phyloP scores from a whole-genome alignment of 2,329 filamentous ascomycete species.

The Tolypocladium endophyticum region DNA sequence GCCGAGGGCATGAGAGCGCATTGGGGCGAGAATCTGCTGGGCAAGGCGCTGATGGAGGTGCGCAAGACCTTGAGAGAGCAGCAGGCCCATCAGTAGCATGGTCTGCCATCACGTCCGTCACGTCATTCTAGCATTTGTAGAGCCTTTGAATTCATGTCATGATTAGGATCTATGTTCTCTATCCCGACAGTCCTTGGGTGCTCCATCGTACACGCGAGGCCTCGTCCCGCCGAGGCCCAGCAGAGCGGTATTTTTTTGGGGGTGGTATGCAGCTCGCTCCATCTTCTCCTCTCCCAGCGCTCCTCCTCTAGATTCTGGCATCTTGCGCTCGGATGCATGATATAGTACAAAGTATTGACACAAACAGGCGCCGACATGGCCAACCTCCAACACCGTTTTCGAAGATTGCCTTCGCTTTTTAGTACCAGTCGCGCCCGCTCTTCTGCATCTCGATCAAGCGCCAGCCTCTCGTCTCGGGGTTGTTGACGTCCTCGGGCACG shows the following conservation, averaged over 20 bases:
- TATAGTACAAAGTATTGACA: not conserved
- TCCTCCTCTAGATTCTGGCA: conserved; percentile 5
- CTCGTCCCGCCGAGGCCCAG: conserved; percentile 10
- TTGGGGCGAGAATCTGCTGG: conserved; percentile 58
- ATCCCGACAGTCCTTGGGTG: conserved; percentile 7
- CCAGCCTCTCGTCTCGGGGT: conserved; percentile 94
- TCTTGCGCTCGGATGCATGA: conserved; percentile 7
- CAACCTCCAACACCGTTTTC: not conserved
- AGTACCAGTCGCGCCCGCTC: conserved; percentile 80
- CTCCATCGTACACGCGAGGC: conserved; percentile 19
- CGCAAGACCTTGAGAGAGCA: conserved; percentile 39
- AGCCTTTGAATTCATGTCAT: not conserved
- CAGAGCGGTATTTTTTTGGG: conserved; percentile 22
- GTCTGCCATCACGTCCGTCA: not conserved
- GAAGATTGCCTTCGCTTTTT: conserved; percentile 10
- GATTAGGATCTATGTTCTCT: conserved; percentile 7
- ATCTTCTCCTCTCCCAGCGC: conserved; percentile 8
- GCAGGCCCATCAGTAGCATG: conserved; percentile 7
- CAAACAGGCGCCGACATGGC: not conserved
- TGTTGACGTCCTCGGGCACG: conserved; percentile 89
- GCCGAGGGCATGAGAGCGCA: conserved; percentile 33
- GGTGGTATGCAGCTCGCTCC: conserved; percentile 13
- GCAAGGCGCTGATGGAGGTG: conserved; percentile 50
- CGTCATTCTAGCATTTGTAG: not conserved
- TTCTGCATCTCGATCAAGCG: conserved; percentile 97